phyloP scores from a whole-genome alignment of 2,329 filamentous ascomycete species.

The Graphiopsis chlorocephala region DNA sequence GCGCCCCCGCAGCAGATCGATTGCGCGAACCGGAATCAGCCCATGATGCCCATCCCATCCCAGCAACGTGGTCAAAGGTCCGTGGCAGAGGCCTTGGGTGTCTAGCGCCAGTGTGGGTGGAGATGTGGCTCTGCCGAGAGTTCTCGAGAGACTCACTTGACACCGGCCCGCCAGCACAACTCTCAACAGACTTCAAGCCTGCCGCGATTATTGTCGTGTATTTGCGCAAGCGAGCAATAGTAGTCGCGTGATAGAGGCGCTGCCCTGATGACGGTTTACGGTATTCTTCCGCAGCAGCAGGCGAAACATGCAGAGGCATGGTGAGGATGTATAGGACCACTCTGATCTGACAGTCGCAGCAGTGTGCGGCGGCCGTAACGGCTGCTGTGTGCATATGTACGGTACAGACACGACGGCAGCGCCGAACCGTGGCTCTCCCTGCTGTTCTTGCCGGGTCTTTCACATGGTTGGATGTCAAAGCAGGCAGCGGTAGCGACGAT shows the following conservation, averaged over 20 bases:
- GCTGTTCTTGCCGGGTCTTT: neutral
- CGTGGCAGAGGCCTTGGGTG: conserved; percentile 6
- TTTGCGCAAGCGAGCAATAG: neutral
- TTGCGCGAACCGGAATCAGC: neutral
- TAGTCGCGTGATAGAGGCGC: neutral
- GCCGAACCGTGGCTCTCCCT: neutral
- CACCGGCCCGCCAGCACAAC: conserved; percentile 6
- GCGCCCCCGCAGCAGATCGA: conserved; percentile 13
- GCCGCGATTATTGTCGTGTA: neutral
- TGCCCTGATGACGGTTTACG: neutral
- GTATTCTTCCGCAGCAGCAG: neutral
- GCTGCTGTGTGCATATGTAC: neutral
- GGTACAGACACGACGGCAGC: neutral
- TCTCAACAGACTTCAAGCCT: conserved; percentile 13
- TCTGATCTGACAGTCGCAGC: neutral
- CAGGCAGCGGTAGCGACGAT: neutral
- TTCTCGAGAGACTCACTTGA: neutral
- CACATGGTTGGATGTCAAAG: neutral
- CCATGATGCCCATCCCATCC: neutral
- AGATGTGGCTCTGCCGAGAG: conserved; percentile 2
- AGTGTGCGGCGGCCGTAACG: neutral
- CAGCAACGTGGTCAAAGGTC: conserved; percentile 12
- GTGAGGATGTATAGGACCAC: neutral
- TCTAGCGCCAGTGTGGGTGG: conserved; percentile 1
- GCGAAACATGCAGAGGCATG: conserved; percentile 10